Evolutionary conservation across 108 stramenopile species (phyloP).

Genomic region (Cyclotella cryptica): DNA sequence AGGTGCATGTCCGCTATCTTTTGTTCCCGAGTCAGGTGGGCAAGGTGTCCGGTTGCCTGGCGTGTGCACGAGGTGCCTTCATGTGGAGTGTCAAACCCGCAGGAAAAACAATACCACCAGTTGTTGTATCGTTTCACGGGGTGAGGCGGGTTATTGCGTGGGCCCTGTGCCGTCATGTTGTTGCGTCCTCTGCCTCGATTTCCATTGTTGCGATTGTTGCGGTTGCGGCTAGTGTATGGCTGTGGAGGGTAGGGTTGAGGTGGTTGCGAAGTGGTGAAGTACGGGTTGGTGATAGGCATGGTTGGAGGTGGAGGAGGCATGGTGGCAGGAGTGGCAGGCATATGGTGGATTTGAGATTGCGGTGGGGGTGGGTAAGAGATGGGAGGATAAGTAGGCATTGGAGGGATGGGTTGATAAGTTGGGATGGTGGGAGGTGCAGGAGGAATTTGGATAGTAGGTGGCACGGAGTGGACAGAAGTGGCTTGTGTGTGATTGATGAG

Average conservation of each 20-base stretch:
- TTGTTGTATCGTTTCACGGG: neutral
- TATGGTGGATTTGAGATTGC: neutral
- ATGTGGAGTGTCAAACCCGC: neutral
- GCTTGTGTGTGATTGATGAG: neutral
- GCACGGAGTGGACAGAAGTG: no score
- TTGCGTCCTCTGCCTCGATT: neutral
- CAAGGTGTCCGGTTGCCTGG: neutral
- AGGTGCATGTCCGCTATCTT: conserved; percentile 4
- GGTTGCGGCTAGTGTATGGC: neutral
- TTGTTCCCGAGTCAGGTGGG: neutral
- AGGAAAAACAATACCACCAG: neutral
- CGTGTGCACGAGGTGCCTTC: neutral
- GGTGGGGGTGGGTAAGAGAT: neutral
- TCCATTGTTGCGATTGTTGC: neutral
- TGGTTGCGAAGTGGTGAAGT: no score
- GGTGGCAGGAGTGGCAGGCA: neutral
- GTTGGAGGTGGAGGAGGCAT: neutral
- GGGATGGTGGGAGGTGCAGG: no score
- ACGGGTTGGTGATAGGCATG: neutral
- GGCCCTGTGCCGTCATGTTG: neutral
- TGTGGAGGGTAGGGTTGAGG: neutral
- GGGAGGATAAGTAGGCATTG: no score
- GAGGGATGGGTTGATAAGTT: neutral
- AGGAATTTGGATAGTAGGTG: neutral
- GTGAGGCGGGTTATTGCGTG: neutral